Base-by-base conservation (phyloP, 257 asterid species). In the Ballota nigra region DNA sequence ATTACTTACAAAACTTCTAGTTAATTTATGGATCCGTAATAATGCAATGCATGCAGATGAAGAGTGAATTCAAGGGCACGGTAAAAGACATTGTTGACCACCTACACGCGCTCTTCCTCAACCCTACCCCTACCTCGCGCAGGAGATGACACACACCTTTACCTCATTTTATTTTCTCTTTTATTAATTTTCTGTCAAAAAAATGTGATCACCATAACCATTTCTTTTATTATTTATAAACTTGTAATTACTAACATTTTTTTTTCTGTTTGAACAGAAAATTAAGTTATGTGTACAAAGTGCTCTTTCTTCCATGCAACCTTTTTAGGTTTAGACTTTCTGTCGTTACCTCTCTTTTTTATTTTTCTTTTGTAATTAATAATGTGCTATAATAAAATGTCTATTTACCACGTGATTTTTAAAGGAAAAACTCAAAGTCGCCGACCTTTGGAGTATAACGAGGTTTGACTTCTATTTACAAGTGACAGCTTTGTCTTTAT, bases 31-130 rank as follows among this genome's bases (percentile, higher is more conserved):
- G n/a, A n/a, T n/a, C n/a, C n/a, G n/a, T n/a, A n/a, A n/a, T n/a
- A n/a, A n/a, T n/a, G n/a, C n/a, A n/a, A 26, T 31, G 6, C 6
- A 33, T 60, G 82, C 84, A 82, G 86, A 79, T 76, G 81, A 56
- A 66, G 13, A 76, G 66, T 47, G 80, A 73, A 70, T 82, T 76
- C 59, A 41, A 41, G 4, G 76, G 82, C n/a, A 73, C 71, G 0
- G 82, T 76, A 78, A 70, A 66, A 66, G 78, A 79, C 59, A 70
- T 79, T 22, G 77, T 73, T 73, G 80, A 73, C 65, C 84, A 73
- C n/a, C 74, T 82, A 36, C 83, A 82, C 55, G 45, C 40, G 68
- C 38, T 63, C 18, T 79, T 79, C 31, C 60, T 58, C 51, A 67
- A 69, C n/a, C 71, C 19, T 7, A 20, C 10, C 10, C 8, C 24